phyloP scores from a whole-genome alignment of 2,329 filamentous ascomycete genomes.

The Geosmithia putterillii region DNA sequence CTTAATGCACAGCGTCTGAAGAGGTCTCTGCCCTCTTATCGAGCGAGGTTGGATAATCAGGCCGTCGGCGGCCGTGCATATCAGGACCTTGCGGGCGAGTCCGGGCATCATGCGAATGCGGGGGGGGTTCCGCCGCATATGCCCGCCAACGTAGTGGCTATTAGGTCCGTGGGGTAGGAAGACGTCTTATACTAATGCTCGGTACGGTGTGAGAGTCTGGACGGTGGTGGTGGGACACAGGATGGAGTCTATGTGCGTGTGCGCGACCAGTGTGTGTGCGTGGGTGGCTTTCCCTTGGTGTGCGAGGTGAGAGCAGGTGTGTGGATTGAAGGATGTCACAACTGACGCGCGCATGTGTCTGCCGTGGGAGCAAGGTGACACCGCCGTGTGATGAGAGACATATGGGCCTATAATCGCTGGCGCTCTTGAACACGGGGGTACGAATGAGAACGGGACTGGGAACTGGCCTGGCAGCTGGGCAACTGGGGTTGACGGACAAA shows the following conservation, averaged over 20 bases:
- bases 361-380: not conserved
- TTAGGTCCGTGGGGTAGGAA: too few species aligned
- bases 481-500: too few species aligned
- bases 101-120: slow-evolving; percentile 48
- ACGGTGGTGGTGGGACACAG: too few species aligned
- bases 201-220: too few species aligned
- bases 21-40: slow-evolving; percentile 42
- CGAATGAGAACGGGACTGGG: not conserved
- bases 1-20: slow-evolving; percentile 52
- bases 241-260: too few species aligned
- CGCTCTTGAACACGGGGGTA: too few species aligned
- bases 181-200: too few species aligned
- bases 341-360: slow-evolving; percentile 5
- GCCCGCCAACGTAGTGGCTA: not conserved
- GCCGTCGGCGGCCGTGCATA: slow-evolving; percentile 73
- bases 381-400: not conserved
- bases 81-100: slow-evolving; percentile 66
- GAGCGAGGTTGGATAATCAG: slow-evolving; percentile 66
- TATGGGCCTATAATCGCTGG: not conserved
- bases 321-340: not conserved
- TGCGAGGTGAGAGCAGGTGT: too few species aligned
- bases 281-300: too few species aligned
- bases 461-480: too few species aligned
- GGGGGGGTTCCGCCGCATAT: not conserved
- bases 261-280: too few species aligned